Base-by-base conservation (phyloP, 2,329 filamentous ascomycete species). In the Pestalotiopsis sp. region DNA sequence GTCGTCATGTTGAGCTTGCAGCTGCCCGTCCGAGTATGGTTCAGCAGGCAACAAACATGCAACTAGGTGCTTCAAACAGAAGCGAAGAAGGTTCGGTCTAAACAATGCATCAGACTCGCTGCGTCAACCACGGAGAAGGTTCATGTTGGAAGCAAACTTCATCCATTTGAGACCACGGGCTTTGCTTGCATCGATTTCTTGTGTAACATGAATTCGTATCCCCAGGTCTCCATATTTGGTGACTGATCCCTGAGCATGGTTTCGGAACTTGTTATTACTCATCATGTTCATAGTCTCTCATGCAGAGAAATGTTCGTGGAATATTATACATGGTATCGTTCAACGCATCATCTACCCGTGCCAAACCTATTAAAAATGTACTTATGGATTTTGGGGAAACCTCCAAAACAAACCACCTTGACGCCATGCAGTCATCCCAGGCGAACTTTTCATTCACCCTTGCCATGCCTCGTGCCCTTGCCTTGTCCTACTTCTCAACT, bases 291-390 rank as follows among this genome's bases (percentile, higher is more conserved):
- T 52, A 9, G 45, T 9, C 45, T n/a, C 45, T 36, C 9, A 65
- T 52, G 14, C 27, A 27, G n/a, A 27, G 36, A 12, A 17, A 41
- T 41, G 23, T 52, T 63, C n/a, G 41, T 40, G 20, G 12, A 65
- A 52, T 59, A 59, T 14, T 59, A 27, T 27, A 27, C 57, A 59
- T 14, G 57, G 23, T n/a, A n/a, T 27, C 25, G 23, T 13, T 23
- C 23, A 36, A 59, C 6, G 23, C 57, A n/a, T n/a, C 45, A 52
- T 52, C 41, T 3, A 52, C 17, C 17, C 59, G 36, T 40, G 20
- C 59, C 59, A 62, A 62, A n/a, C 59, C 59, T 38, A 40, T 40
- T 41, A 62, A n/a, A 27, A 13, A 62, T 62, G n/a, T 62, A 62
- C 59, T 31, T 27, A 62, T 40, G 17, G 4, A 41, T 36, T 62